Percentiles rank a stretch among this genome's conserved stretches.
phyloP scores from a whole-genome alignment of 305 asterid genomes.

The Lippia alba region DNA sequence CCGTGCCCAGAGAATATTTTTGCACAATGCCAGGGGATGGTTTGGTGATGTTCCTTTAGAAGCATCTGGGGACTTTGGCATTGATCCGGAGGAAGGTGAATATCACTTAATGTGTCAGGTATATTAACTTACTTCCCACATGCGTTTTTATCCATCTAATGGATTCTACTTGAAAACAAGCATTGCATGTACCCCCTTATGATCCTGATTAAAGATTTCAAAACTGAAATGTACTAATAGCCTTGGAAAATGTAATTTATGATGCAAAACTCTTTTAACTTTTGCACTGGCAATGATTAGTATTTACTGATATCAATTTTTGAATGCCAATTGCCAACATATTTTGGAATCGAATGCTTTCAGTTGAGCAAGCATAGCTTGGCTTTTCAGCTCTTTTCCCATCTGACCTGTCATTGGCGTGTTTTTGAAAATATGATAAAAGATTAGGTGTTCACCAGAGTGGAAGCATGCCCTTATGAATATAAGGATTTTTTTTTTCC shows the following conservation, averaged over 20 bases:
- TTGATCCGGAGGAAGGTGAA: slow-evolving; percentile 98
- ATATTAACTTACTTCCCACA: slow-evolving; percentile 24
- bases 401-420: neutral
- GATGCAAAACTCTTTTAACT: neutral
- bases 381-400: neutral
- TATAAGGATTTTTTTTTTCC: neutral
- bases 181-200: slow-evolving; percentile 13
- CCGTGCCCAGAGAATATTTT: slow-evolving; percentile 94
- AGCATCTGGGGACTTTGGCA: slow-evolving; percentile 99
- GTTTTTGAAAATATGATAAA: neutral
- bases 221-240: slow-evolving; percentile 11
- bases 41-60: slow-evolving; percentile 96
- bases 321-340: neutral
- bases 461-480: neutral
- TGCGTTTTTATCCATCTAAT: slow-evolving; percentile 19
- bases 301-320: neutral
- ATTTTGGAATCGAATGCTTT: neutral
- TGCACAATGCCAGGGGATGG: slow-evolving; percentile 99
- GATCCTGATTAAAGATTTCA: neutral
- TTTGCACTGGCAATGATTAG: neutral
- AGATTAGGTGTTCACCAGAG: neutral
- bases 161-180: slow-evolving; percentile 22
- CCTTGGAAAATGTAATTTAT: neutral
- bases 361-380: neutral
- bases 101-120: slow-evolving; percentile 99